These are phyloP conservation scores for Cutaneotrichosporon dermatis DNA, from an alignment of 1,284 basidiomycete species.

Conservation along the genomic window DNA sequence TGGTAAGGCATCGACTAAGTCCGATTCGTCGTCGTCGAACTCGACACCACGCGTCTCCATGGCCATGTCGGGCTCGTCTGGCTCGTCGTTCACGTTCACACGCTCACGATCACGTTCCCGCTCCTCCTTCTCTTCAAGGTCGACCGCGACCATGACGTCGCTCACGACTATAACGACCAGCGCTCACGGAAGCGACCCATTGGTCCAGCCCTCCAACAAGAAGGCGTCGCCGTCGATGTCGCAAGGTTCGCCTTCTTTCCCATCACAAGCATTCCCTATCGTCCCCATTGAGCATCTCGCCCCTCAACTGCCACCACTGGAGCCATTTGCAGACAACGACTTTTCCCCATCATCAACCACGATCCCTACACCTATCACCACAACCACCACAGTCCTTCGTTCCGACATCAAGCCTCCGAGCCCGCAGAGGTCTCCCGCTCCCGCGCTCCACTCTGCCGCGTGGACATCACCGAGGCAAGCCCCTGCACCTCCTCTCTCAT, in stretches of 20 bases:
- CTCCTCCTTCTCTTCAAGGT: neutral
- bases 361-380: too few relatives aligned
- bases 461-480: too few relatives aligned
- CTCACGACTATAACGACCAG: slow-evolving; percentile 1
- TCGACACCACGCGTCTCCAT: neutral
- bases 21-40: neutral
- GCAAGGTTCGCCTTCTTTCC: neutral
- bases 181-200: neutral
- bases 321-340: too few relatives aligned
- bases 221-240: neutral
- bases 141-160: neutral
- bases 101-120: neutral
- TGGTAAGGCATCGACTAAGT: neutral
- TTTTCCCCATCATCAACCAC: too few relatives aligned
- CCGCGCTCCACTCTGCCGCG: too few relatives aligned
- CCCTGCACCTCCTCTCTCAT: too few relatives aligned
- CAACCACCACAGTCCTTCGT: too few relatives aligned
- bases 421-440: too few relatives aligned
- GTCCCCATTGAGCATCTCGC: neutral
- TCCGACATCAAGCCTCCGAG: too few relatives aligned
- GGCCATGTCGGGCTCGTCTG: neutral
- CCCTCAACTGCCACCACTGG: too few relatives aligned
- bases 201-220: too few relatives aligned
- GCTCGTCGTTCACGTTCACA: neutral
- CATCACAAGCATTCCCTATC: neutral